Conservation (phyloP, 1,139 yeast species). For the Diutina mesorugosa region DNA sequence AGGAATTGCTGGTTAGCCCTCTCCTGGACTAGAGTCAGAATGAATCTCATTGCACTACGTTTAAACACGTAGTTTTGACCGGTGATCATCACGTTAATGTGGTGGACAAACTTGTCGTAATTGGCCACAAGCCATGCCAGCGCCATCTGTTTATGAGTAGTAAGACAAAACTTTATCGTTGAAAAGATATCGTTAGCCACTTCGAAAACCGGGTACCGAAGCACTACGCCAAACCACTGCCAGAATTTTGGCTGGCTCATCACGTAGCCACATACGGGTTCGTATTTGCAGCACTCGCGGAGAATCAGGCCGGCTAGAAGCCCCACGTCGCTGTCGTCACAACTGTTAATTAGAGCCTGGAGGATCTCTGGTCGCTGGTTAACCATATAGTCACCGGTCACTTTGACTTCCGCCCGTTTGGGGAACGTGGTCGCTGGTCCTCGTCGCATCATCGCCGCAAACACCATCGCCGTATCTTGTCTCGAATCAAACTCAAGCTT, state of each 20-base stretch:
- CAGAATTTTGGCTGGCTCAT: constrained; percentile 50
- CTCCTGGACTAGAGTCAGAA: constrained; percentile 64
- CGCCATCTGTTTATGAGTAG: constrained; percentile 55
- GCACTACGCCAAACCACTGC: constrained; percentile 72
- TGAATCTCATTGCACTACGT: constrained; percentile 74
- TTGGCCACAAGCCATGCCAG: constrained; percentile 53
- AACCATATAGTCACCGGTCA: constrained; percentile 76
- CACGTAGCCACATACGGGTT: constrained; percentile 48
- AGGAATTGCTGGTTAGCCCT: constrained; percentile 63
- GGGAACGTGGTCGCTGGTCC: constrained; percentile 10
- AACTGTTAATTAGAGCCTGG: constrained; percentile 50
- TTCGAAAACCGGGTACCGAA: constrained; percentile 64
- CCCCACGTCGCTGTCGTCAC: constrained; percentile 61
- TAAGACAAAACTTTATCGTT: constrained; percentile 57
- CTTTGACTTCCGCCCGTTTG: constrained; percentile 57
- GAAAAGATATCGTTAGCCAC: constrained; percentile 83
- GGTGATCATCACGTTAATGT: constrained; percentile 57
- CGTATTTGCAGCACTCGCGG: constrained; percentile 78
- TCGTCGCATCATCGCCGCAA: constrained; percentile 67
- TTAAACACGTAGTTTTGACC: constrained; percentile 83
- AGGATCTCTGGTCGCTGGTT: constrained; percentile 51
- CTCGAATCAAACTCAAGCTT: constrained; percentile 80
- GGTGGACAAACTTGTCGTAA: constrained; percentile 40
- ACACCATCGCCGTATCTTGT: constrained; percentile 66
- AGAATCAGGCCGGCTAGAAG: constrained; percentile 67